phyloP scores from a whole-genome alignment of 441 rosid species.

The Populus hybrid region DNA sequence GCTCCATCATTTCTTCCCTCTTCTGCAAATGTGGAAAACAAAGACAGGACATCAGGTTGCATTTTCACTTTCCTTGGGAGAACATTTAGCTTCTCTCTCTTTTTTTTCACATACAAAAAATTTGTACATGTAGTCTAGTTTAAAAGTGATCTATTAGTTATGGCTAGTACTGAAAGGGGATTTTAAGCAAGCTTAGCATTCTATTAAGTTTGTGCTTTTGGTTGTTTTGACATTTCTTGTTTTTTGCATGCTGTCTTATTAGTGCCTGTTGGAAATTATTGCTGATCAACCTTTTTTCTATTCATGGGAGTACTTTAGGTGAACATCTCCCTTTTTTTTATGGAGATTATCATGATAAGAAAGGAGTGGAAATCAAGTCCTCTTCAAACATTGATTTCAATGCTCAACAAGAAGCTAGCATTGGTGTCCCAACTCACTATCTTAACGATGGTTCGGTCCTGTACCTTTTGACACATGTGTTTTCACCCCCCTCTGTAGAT shows the following conservation, averaged over 20 bases:
- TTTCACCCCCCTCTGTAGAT: conserved; percentile 73
- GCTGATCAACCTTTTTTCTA: conserved; percentile 25
- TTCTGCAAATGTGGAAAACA: conserved; percentile 27
- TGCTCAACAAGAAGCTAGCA: conserved; percentile 36
- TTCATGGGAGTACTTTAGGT: conserved; percentile 39
- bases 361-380: conserved; percentile 24
- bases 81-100: background rate
- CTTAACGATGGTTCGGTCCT: conserved; percentile 71
- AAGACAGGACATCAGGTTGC: conserved; percentile 47
- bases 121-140: background rate
- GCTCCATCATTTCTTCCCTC: conserved; percentile 18
- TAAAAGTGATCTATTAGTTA: background rate
- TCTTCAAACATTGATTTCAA: conserved; percentile 16
- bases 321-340: conserved; percentile 45
- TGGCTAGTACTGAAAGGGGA: background rate
- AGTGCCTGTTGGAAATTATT: conserved; percentile 16
- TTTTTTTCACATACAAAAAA: background rate
- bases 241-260: background rate
- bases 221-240: background rate
- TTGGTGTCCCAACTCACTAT: conserved; percentile 66
- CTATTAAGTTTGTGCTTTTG: background rate
- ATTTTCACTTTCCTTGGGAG: conserved; percentile 18
- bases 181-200: background rate
- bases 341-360: conserved; percentile 29
- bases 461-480: conserved; percentile 63